Conservation (phyloP, 805 yeast species). For the Suhomyces tanzawaensis region DNA sequence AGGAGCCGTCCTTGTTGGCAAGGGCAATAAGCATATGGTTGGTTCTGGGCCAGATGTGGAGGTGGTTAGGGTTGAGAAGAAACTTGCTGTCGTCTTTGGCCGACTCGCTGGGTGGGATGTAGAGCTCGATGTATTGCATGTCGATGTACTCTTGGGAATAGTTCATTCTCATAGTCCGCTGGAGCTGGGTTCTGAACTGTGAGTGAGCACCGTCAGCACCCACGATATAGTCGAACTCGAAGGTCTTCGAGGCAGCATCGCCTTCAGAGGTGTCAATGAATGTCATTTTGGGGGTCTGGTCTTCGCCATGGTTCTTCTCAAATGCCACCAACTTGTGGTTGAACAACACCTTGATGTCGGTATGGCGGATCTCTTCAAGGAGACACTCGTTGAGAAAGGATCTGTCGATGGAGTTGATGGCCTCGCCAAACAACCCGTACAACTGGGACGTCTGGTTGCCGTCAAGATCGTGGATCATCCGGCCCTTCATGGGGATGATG, state of each 20-base stretch:
- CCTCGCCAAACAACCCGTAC: constrained; percentile 80
- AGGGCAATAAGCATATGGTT: constrained; percentile 87
- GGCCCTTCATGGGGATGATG: constrained; percentile 81
- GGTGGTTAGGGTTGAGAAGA: constrained; percentile 64
- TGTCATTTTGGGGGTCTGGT: constrained; percentile 19
- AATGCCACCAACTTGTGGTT: constrained; percentile 53
- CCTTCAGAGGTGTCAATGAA: constrained; percentile 17
- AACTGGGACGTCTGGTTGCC: constrained; percentile 66
- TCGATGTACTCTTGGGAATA: constrained; percentile 76
- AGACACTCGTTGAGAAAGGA: constrained; percentile 62
- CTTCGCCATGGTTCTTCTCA: constrained; percentile 19
- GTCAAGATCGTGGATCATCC: constrained; percentile 76
- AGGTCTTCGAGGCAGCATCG: constrained; percentile 17
- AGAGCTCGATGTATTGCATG: constrained; percentile 77
- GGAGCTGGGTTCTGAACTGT: constrained; percentile 65
- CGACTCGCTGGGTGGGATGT: constrained; percentile 53
- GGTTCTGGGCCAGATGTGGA: constrained; percentile 92
- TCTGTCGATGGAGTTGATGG: constrained; percentile 83
- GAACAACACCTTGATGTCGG: constrained; percentile 47
- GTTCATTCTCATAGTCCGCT: constrained; percentile 65
- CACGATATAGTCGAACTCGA: constrained; percentile 55
- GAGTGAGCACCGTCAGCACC: constrained; percentile 91
- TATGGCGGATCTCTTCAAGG: constrained; percentile 56
- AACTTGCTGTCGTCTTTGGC: constrained; percentile 26
- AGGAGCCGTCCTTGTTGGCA: constrained; percentile 81